phyloP scores from a whole-genome alignment of 192 early-diverging fungal species.

The Coemansia sp. region DNA sequence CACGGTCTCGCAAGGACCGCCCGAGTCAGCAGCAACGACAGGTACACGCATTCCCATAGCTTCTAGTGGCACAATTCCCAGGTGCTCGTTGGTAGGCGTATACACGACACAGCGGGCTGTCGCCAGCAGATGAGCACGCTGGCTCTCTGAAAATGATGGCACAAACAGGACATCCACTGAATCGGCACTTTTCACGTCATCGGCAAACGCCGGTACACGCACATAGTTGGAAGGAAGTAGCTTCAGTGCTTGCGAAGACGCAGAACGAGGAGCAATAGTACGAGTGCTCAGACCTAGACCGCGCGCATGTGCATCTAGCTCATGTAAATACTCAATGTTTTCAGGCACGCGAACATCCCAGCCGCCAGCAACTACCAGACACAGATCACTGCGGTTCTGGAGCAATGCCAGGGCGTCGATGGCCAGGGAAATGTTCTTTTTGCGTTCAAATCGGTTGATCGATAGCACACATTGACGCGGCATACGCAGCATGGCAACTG shows the following conservation, averaged over 20 bases:
- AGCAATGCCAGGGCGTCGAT: slow-evolving; percentile 65
- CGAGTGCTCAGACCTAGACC: slow-evolving; percentile 33
- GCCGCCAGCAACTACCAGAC: slow-evolving; percentile 82
- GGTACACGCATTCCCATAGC: slow-evolving; percentile 88
- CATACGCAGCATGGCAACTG: slow-evolving; percentile 41
- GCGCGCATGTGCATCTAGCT: slow-evolving; percentile 63
- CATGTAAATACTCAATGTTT: slow-evolving; percentile 79
- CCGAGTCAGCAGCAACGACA: slow-evolving; percentile 83
- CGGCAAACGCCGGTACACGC: slow-evolving; percentile 12
- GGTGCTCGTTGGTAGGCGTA: slow-evolving; percentile 92
- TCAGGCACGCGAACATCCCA: slow-evolving; percentile 83
- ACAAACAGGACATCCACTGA: slow-evolving; percentile 76
- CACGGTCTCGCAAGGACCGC: slow-evolving; percentile 84
- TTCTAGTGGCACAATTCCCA: slow-evolving; percentile 96
- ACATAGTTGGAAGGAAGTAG: slow-evolving; percentile 16
- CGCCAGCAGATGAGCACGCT: slow-evolving; percentile 71
- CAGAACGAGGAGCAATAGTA: slow-evolving; percentile 26
- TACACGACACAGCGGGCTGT: slow-evolving; percentile 69
- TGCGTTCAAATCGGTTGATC: slow-evolving; percentile 96
- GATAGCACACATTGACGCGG: slow-evolving; percentile 57
- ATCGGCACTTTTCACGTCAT: slow-evolving; percentile 19
- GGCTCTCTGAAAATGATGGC: slow-evolving; percentile 80
- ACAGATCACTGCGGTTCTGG: neutral
- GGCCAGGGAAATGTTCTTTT: slow-evolving; percentile 84
- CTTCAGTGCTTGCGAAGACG: slow-evolving; percentile 5